Evolutionary conservation across 805 yeast genomes (phyloP).

Genomic region (Saturnispora hagleri): DNA sequence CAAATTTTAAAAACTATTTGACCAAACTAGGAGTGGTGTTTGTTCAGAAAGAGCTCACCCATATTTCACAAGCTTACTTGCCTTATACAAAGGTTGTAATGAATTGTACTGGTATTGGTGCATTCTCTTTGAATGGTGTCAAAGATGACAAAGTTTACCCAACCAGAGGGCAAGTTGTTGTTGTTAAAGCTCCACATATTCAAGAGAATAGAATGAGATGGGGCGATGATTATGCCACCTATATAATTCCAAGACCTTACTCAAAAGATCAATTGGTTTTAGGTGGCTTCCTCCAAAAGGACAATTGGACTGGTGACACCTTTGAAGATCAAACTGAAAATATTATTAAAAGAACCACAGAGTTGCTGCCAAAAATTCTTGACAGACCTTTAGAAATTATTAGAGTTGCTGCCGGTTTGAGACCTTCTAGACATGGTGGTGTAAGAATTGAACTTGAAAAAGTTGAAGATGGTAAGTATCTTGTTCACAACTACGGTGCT

Average conservation of each 20-base stretch:
- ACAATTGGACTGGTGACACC: constrained; percentile 54
- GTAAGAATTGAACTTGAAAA: constrained; percentile 54
- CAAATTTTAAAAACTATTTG: constrained; percentile 37
- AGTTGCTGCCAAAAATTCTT: constrained; percentile 41
- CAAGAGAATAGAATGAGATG: constrained; percentile 48
- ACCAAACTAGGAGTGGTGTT: constrained; percentile 43
- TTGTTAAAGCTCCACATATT: constrained; percentile 61
- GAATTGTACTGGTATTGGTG: constrained; percentile 74
- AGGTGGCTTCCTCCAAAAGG: constrained; percentile 66
- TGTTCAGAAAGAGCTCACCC: constrained; percentile 35
- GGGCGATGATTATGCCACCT: constrained; percentile 56
- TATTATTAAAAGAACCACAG: constrained; percentile 50
- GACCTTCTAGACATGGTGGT: constrained; percentile 75
- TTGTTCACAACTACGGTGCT: constrained; percentile 69
- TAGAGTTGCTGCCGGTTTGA: constrained; percentile 61
- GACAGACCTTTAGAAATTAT: constrained; percentile 40
- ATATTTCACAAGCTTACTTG: constrained; percentile 46
- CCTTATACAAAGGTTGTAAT: constrained; percentile 40
- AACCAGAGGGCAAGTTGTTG: constrained; percentile 73
- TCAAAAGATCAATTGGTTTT: constrained; percentile 58
- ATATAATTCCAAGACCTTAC: constrained; percentile 63
- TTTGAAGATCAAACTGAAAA: constrained; percentile 49
- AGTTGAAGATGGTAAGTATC: constrained; percentile 29
- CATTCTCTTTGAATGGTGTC: constrained; percentile 55
- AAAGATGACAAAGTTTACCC: constrained; percentile 56